Conservation (phyloP, 148 eudicot species). For the Camellia sinensis region DNA sequence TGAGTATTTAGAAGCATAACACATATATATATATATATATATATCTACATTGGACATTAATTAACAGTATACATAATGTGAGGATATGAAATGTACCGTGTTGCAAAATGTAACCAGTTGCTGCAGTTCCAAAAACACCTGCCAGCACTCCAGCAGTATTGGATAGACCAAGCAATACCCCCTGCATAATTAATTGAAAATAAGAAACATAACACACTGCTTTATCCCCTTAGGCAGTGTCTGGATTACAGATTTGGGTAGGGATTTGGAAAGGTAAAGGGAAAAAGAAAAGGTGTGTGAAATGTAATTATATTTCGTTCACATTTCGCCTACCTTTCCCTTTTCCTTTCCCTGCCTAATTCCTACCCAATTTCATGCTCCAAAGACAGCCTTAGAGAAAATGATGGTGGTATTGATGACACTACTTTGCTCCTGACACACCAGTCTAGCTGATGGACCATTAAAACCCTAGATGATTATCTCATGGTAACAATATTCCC, state of each 20-base stretch:
- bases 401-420: background rate
- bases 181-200: constrained; percentile 41
- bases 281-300: no score
- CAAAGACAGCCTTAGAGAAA: background rate
- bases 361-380: background rate
- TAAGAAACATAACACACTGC: background rate
- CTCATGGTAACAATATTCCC: background rate
- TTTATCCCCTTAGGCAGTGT: background rate
- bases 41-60: background rate
- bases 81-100: constrained; percentile 54
- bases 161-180: constrained; percentile 85
- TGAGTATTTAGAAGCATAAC: background rate
- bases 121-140: constrained; percentile 87
- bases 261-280: no score
- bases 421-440: background rate
- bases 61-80: background rate
- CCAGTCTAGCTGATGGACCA: background rate
- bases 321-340: background rate
- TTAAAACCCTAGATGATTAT: constrained; percentile 4
- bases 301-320: no score
- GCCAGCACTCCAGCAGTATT: constrained; percentile 97
- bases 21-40: background rate
- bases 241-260: background rate
- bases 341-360: background rate
- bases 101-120: constrained; percentile 95